Conservation (phyloP, 202 grass and related monocot species). For the Tripidium arundinaceum region DNA sequence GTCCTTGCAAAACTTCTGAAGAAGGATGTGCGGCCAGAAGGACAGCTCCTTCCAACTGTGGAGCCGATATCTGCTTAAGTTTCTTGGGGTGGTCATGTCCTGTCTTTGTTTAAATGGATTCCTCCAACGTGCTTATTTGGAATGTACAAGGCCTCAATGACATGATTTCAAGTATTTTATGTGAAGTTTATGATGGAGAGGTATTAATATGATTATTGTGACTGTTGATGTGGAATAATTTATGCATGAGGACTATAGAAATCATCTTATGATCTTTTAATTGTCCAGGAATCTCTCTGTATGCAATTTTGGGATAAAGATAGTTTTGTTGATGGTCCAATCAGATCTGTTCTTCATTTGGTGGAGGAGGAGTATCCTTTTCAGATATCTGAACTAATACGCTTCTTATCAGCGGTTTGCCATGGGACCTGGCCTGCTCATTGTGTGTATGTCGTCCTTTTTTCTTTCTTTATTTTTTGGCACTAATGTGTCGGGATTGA, state of each 20-base stretch:
- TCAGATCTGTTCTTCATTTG: constrained; percentile 84
- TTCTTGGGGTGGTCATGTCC: too few species aligned
- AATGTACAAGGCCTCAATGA: too few species aligned
- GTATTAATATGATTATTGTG: constrained; percentile 33
- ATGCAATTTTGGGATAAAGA: constrained; percentile 97
- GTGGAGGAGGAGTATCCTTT: constrained; percentile 87
- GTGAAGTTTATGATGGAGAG: constrained; percentile 73
- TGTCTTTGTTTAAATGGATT: too few species aligned
- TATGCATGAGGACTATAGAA: constrained; percentile 5
- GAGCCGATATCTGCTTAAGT: too few species aligned
- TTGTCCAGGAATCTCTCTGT: constrained; percentile 76
- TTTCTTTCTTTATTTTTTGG: constrained; percentile 5
- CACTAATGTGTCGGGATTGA: background rate
- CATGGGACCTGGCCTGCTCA: constrained; percentile 81
- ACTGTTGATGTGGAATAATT: background rate
- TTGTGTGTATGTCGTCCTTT: constrained; percentile 70
- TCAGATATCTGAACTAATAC: constrained; percentile 54
- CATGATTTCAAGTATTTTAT: constrained; percentile 65
- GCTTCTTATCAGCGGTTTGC: constrained; percentile 82
- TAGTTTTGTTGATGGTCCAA: constrained; percentile 85
- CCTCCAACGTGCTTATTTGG: too few species aligned
- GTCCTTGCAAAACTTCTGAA: too few species aligned
- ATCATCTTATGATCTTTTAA: constrained; percentile 23
- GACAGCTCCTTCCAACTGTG: too few species aligned
- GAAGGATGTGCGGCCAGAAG: too few species aligned